Conservation (phyloP, 805 yeast species). For the Cyberlindnera misumaiensis region DNA sequence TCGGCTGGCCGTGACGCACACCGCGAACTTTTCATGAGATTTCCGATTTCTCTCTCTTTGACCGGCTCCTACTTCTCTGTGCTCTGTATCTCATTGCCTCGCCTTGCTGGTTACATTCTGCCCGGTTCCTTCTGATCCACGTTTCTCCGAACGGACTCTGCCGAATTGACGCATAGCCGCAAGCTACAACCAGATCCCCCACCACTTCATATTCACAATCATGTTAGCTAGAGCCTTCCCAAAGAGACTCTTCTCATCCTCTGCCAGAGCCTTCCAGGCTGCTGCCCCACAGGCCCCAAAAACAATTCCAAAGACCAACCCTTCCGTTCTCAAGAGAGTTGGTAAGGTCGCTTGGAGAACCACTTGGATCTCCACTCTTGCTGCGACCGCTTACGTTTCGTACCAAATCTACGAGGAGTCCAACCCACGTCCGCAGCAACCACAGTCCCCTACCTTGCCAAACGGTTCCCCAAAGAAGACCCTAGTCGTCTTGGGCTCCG, state of each 20-base stretch:
- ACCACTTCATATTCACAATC: background rate
- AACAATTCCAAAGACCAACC: constrained; percentile 8
- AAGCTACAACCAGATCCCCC: too few relatives aligned
- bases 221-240: constrained; percentile 12
- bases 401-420: constrained; percentile 59
- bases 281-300: constrained; percentile 6
- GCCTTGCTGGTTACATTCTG: too few relatives aligned
- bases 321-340: constrained; percentile 19
- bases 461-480: constrained; percentile 38
- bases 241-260: constrained; percentile 14
- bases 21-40: too few relatives aligned
- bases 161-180: too few relatives aligned
- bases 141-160: too few relatives aligned
- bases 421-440: constrained; percentile 51
- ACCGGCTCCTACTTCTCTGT: too few relatives aligned
- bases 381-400: constrained; percentile 51
- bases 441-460: constrained; percentile 49
- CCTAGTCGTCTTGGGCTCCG: constrained; percentile 73
- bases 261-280: constrained; percentile 9
- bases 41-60: too few relatives aligned
- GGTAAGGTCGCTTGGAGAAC: constrained; percentile 34
- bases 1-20: too few relatives aligned
- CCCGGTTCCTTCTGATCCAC: too few relatives aligned
- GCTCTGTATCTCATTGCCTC: too few relatives aligned
- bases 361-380: constrained; percentile 42